These are phyloP conservation scores for Alternaria brassicae DNA, from an alignment of 2,329 filamentous ascomycete genomes.

Conservation along the genomic window DNA sequence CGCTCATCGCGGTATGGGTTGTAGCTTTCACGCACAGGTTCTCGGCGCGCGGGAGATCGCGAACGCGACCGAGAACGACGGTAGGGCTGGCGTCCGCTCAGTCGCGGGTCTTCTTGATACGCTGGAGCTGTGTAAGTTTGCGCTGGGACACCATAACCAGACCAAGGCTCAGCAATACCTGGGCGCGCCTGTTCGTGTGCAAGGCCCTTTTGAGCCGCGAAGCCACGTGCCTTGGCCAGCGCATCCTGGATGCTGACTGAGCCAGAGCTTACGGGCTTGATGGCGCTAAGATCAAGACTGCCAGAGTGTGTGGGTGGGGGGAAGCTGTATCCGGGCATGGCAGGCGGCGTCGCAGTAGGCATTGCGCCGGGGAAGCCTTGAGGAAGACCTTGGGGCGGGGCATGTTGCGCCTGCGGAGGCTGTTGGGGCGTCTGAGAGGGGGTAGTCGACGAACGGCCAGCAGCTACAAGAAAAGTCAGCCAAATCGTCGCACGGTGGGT, in stretches of 20 bases:
- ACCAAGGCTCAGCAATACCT: constrained; percentile 56
- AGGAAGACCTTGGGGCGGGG: constrained; percentile 54
- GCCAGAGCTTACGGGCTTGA: constrained; percentile 80
- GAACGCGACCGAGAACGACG: constrained; percentile 76
- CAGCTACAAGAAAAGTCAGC: constrained; percentile 47
- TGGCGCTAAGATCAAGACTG: constrained; percentile 78
- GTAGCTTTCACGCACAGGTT: constrained; percentile 75
- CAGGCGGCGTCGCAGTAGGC: constrained; percentile 52
- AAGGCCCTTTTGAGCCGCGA: constrained; percentile 79
- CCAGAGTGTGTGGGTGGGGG: constrained; percentile 76
- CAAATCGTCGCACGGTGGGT: background rate
- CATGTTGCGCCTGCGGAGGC: constrained; percentile 49
- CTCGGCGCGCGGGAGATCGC: constrained; percentile 64
- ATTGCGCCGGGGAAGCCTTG: constrained; percentile 55
- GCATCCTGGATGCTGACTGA: constrained; percentile 85
- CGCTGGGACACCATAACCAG: constrained; percentile 32
- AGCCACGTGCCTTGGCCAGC: constrained; percentile 82
- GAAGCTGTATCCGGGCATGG: constrained; percentile 57
- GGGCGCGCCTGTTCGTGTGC: constrained; percentile 56
- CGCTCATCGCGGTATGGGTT: constrained; percentile 88
- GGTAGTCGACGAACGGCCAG: constrained; percentile 55
- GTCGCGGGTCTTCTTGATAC: constrained; percentile 56
- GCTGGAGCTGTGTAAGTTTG: constrained; percentile 46
- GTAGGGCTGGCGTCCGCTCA: constrained; percentile 62
- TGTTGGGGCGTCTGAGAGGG: constrained; percentile 57